Percentiles rank a stretch among this genome's conserved stretches.
Conservation (phyloP, 2,329 filamentous ascomycete genomes). For the Nigrospora oryzae region DNA sequence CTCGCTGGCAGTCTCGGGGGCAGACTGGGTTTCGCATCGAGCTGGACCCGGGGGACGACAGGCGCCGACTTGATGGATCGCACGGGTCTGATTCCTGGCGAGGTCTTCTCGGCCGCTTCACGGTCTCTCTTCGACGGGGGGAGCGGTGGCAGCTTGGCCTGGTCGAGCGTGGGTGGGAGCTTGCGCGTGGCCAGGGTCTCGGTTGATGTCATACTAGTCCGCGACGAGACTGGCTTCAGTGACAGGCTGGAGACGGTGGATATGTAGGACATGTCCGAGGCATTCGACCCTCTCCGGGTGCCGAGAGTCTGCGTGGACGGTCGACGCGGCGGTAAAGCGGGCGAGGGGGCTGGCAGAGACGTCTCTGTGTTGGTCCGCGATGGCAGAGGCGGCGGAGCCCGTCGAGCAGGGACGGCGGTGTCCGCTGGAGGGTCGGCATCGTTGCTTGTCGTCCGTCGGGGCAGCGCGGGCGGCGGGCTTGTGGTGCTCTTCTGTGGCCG, state of each 20-base stretch:
- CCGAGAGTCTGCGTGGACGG: slow-evolving; percentile 33
- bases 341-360: slow-evolving; percentile 34
- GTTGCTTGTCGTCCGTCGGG: slow-evolving; percentile 25
- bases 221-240: slow-evolving; percentile 35
- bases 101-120: slow-evolving; percentile 31
- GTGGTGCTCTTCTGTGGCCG: slow-evolving; percentile 23
- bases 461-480: slow-evolving; percentile 24
- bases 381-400: slow-evolving; percentile 27
- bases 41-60: slow-evolving; percentile 21
- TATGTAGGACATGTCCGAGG: slow-evolving; percentile 46
- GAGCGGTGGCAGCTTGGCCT: slow-evolving; percentile 47
- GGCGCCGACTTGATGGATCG: slow-evolving; percentile 29
- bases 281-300: slow-evolving; percentile 44
- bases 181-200: slow-evolving; percentile 29
- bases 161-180: slow-evolving; percentile 47
- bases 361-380: slow-evolving; percentile 29
- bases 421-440: slow-evolving; percentile 7
- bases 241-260: slow-evolving; percentile 47
- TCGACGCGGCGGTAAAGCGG: slow-evolving; percentile 41
- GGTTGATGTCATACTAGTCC: slow-evolving; percentile 36
- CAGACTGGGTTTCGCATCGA: slow-evolving; percentile 28
- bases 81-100: slow-evolving; percentile 22
- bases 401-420: slow-evolving; percentile 17
- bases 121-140: slow-evolving; percentile 46
- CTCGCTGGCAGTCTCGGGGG: slow-evolving; percentile 45